Evolutionary conservation across 2,329 filamentous ascomycete species (phyloP).

Genomic region (Microsporum canis): DNA sequence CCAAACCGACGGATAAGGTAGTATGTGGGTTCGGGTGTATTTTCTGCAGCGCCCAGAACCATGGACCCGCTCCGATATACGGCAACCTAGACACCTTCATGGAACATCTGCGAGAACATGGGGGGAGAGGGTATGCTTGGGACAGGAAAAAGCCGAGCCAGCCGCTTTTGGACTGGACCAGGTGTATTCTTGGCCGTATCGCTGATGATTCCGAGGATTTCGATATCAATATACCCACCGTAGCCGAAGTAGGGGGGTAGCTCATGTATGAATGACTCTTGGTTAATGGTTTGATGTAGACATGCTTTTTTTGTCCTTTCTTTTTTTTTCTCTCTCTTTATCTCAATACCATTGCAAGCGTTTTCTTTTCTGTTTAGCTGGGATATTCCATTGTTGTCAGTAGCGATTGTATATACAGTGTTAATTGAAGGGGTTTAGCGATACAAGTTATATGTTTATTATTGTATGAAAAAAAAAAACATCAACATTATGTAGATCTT

Average conservation of each 20-base stretch:
- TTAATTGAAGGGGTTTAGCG: neutral
- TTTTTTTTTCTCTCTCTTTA: neutral
- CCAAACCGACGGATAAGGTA: constrained; percentile 12
- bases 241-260: constrained; percentile 10
- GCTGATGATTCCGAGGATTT: constrained; percentile 34
- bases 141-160: constrained; percentile 22
- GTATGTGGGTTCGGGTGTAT: constrained; percentile 32
- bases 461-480: neutral
- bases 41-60: constrained; percentile 35
- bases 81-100: constrained; percentile 34
- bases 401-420: neutral
- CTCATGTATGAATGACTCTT: neutral
- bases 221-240: constrained; percentile 36
- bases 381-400: neutral
- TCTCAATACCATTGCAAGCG: neutral
- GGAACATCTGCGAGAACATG: constrained; percentile 32
- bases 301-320: neutral
- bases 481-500: neutral
- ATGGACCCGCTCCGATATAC: constrained; percentile 26
- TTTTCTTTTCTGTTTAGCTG: neutral
- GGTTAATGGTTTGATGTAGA: neutral
- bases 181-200: constrained; percentile 33
- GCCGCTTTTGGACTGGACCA: constrained; percentile 32
- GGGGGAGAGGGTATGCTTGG: constrained; percentile 17
- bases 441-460: neutral